Percentiles rank a stretch among this genome's conserved stretches.
Conservation (phyloP, 2,329 filamentous ascomycete genomes). For the Sarocladium brachiariae region DNA sequence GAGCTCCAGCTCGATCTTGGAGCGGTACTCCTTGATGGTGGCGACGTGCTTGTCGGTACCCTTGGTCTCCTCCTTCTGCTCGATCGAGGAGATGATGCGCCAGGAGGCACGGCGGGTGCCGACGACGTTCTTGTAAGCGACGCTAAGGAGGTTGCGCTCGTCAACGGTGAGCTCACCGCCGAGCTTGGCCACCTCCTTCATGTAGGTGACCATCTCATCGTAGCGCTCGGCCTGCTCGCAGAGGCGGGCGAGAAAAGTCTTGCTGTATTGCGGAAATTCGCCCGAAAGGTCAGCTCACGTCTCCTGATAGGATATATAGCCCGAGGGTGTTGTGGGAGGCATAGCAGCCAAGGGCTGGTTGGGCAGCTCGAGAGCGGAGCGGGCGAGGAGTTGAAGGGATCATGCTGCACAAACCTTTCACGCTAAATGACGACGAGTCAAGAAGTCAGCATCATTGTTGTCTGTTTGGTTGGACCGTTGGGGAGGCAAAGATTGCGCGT, state of each 20-base stretch:
- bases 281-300: slow-evolving; percentile 8
- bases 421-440: slow-evolving; percentile 41
- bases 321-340: slow-evolving; percentile 1
- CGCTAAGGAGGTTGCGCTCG: slow-evolving; percentile 96
- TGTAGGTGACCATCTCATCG: slow-evolving; percentile 99
- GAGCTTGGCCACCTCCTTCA: slow-evolving; percentile 98
- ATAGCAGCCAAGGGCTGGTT: not conserved
- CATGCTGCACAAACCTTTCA: slow-evolving; percentile 53
- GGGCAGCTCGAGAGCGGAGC: slow-evolving; percentile 11
- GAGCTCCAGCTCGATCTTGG: slow-evolving; percentile 96
- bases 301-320: not conserved
- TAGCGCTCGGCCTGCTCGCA: slow-evolving; percentile 99
- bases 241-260: slow-evolving; percentile 99
- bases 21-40: slow-evolving; percentile 93
- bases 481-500: slow-evolving; percentile 4
- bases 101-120: slow-evolving; percentile 96
- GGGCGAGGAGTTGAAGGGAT: not conserved
- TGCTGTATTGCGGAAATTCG: slow-evolving; percentile 50
- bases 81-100: slow-evolving; percentile 99
- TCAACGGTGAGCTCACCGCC: slow-evolving; percentile 80
- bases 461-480: slow-evolving; percentile 11
- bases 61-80: slow-evolving; percentile 99
- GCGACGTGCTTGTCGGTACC: slow-evolving; percentile 89
- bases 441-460: slow-evolving; percentile 28
- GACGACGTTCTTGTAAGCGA: slow-evolving; percentile 99